phyloP scores from a whole-genome alignment of 345 rosid species.

The Barbarea vulgaris region DNA sequence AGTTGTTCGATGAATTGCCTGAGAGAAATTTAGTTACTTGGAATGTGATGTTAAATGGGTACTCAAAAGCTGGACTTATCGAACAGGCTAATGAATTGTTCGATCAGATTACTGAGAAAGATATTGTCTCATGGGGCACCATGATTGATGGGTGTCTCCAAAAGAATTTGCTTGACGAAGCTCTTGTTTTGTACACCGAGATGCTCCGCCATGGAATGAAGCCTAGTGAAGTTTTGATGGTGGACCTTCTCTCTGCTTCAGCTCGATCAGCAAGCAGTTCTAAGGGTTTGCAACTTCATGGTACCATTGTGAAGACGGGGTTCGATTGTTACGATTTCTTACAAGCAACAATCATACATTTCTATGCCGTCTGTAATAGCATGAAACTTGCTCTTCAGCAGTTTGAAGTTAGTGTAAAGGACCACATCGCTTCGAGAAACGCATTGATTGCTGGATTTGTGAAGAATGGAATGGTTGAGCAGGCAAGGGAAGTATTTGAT shows the following conservation, averaged over 20 bases:
- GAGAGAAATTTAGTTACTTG: slow-evolving; percentile 68
- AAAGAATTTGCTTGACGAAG: slow-evolving; percentile 55
- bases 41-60: slow-evolving; percentile 92
- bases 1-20: slow-evolving; percentile 67
- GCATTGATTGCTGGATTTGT: slow-evolving; percentile 68
- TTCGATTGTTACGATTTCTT: slow-evolving; percentile 63
- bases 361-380: slow-evolving; percentile 60
- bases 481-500: slow-evolving; percentile 58
- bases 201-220: slow-evolving; percentile 55
- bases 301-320: slow-evolving; percentile 56
- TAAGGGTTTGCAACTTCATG: slow-evolving; percentile 68
- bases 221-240: slow-evolving; percentile 70
- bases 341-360: slow-evolving; percentile 72
- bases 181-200: slow-evolving; percentile 52
- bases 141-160: slow-evolving; percentile 64
- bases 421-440: slow-evolving; percentile 65
- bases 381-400: slow-evolving; percentile 60
- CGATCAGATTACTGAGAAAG: slow-evolving; percentile 56
- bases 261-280: slow-evolving; percentile 43
- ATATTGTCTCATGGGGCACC: slow-evolving; percentile 82
- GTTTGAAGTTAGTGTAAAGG: slow-evolving; percentile 54
- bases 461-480: slow-evolving; percentile 60
- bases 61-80: slow-evolving; percentile 68
- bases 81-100: slow-evolving; percentile 61
- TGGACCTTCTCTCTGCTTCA: slow-evolving; percentile 76